Conservation (phyloP, 441 rosid genomes). For the Syzygium malaccense region DNA sequence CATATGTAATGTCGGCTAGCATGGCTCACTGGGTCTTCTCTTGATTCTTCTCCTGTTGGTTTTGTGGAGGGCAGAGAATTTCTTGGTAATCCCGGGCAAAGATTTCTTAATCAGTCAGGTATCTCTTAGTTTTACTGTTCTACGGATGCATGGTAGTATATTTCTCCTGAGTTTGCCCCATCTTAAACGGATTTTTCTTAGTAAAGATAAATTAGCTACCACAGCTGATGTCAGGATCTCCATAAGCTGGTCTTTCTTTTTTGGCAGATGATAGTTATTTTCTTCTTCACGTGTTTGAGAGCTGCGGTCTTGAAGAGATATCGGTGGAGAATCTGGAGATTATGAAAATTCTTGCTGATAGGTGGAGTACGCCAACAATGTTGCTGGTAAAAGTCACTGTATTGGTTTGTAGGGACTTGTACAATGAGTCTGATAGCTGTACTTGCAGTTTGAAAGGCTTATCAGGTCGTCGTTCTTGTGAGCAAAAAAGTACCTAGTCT, state of each 20-base stretch:
- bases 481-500: not conserved
- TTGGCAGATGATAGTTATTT: not conserved
- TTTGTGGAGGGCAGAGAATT: not conserved
- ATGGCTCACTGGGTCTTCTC: not conserved
- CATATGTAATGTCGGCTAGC: not conserved
- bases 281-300: not conserved
- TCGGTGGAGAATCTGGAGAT: not conserved
- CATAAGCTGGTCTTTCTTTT: not conserved
- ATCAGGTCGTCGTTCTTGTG: not conserved
- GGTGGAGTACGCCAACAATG: not conserved
- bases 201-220: not conserved
- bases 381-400: not conserved
- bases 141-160: not conserved
- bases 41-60: not conserved
- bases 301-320: not conserved
- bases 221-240: not conserved
- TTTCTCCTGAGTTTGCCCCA: not conserved
- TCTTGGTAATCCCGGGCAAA: not conserved
- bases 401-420: not conserved
- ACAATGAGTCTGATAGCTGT: not conserved
- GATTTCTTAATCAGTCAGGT: not conserved
- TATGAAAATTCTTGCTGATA: not conserved
- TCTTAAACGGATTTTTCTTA: not conserved
- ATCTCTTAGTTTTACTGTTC: not conserved
- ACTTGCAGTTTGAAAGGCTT: not conserved